phyloP scores from a whole-genome alignment of 768 basidiomycete genomes.

The Suillus luteus region DNA sequence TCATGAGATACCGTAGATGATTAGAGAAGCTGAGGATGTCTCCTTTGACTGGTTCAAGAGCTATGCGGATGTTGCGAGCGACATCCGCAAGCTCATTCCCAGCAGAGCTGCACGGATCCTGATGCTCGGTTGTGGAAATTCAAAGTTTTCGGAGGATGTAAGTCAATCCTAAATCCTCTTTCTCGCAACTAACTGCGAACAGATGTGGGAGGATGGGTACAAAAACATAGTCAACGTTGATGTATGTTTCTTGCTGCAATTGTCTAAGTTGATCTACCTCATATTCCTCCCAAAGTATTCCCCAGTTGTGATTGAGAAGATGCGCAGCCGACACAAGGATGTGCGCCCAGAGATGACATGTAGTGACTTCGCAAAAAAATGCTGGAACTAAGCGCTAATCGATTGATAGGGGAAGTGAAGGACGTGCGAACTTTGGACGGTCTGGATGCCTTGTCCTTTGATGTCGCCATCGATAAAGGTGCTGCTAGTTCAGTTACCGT shows the following conservation, averaged over 20 bases:
- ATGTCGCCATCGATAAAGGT: conserved; percentile 87
- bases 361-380: conserved; percentile 25
- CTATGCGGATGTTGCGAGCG: conserved; percentile 67
- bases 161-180: conserved; percentile 16
- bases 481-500: background rate
- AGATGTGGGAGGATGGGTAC: conserved; percentile 92
- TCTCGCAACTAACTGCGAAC: conserved; percentile 11
- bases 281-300: conserved; percentile 58
- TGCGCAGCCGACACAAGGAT: conserved; percentile 55
- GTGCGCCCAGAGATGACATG: conserved; percentile 71
- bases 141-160: conserved; percentile 77
- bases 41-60: conserved; percentile 89
- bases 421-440: conserved; percentile 74
- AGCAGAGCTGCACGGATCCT: conserved; percentile 61
- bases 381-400: background rate
- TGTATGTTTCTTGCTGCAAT: conserved; percentile 40
- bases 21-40: conserved; percentile 58
- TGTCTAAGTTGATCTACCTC: background rate
- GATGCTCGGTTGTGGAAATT: conserved; percentile 87
- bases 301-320: conserved; percentile 69
- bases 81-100: conserved; percentile 64
- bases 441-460: conserved; percentile 55
- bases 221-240: conserved; percentile 78
- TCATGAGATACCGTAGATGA: conserved; percentile 13
- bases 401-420: conserved; percentile 73